Conservation (phyloP, 2,329 filamentous ascomycete species). For the Eutypa lata region DNA sequence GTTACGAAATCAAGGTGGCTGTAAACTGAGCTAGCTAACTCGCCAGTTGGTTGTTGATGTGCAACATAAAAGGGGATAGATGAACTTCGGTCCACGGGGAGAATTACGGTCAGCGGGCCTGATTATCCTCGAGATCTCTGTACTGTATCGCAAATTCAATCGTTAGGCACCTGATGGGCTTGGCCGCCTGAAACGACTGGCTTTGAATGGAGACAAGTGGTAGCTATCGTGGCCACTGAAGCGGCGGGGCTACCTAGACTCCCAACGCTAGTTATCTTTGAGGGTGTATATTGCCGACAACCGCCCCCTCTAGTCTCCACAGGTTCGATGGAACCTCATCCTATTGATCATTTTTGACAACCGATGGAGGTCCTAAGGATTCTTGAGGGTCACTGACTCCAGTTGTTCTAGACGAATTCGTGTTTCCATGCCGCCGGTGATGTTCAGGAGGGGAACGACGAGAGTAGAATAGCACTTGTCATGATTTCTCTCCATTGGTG, state of each 20-base stretch:
- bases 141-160: background rate
- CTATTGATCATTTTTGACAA: background rate
- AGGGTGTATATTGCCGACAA: background rate
- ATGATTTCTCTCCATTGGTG: too few relatives aligned
- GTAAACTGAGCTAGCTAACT: background rate
- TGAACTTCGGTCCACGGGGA: background rate
- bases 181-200: slow-evolving; percentile 1
- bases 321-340: background rate
- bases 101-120: background rate
- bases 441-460: background rate
- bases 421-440: background rate
- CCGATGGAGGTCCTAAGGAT: background rate
- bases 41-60: background rate
- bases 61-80: background rate
- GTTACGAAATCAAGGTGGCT: background rate
- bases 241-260: background rate
- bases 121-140: background rate
- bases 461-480: too few relatives aligned
- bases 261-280: background rate
- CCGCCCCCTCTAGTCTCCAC: background rate
- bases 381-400: background rate
- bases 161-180: slow-evolving; percentile 9
- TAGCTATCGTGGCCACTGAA: slow-evolving; percentile 16
- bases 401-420: background rate
- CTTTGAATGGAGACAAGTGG: slow-evolving; percentile 30